Conservation (phyloP, 73 alveolate genomes). For the Loxodes magnus region DNA sequence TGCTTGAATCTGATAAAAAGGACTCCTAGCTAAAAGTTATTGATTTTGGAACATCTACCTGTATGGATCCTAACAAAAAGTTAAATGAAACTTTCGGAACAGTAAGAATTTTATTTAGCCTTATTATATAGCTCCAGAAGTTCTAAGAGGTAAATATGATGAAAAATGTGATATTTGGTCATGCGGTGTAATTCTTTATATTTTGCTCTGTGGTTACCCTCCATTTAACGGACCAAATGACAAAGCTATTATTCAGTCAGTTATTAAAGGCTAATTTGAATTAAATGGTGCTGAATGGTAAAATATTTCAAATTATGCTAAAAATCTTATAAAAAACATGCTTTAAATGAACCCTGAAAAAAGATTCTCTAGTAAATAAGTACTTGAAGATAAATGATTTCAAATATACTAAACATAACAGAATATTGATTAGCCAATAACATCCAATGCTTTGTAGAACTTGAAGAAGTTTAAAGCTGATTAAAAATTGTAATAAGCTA, state of each 20-base stretch:
- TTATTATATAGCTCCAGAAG: conserved; percentile 69
- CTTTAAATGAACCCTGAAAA: conserved; percentile 16
- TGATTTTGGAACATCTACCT: conserved; percentile 41
- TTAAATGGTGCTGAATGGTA: conserved; percentile 42
- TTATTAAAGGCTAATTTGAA: conserved; percentile 30
- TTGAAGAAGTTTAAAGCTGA: no score
- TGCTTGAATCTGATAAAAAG: conserved; percentile 42
- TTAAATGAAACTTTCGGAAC: conserved; percentile 32
- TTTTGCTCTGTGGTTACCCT: conserved; percentile 52
- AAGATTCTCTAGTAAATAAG: conserved; percentile 26
- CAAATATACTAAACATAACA: no score
- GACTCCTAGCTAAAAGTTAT: conserved; percentile 32
- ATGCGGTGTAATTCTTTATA: conserved; percentile 45
- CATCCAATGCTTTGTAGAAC: no score
- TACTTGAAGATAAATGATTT: conserved; percentile 27
- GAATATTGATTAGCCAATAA: no score
- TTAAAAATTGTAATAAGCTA: no score
- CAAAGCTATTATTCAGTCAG: conserved; percentile 28
- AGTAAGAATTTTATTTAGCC: no score
- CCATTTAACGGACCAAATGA: conserved; percentile 54
- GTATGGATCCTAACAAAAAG: conserved; percentile 16
- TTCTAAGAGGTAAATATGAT: conserved; percentile 35
- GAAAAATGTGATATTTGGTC: conserved; percentile 62
- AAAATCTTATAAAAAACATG: conserved; percentile 36
- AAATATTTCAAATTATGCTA: conserved; percentile 23